Conservation (phyloP, 2,329 filamentous ascomycete genomes). For the Aphanoascus verrucosus region DNA sequence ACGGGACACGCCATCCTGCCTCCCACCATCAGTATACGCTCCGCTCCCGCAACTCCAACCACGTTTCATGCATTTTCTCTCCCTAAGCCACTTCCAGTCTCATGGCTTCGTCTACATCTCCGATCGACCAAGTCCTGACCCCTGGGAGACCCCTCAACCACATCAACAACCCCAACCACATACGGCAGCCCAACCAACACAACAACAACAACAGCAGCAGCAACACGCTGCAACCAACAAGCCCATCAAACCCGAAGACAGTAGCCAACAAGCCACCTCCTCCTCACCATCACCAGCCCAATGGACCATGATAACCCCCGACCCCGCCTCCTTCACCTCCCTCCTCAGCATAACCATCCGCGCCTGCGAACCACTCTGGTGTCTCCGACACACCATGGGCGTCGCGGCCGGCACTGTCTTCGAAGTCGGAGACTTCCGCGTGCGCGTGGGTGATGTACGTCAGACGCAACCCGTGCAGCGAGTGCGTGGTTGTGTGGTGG, state of each 20-base stretch:
- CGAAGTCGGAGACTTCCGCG: conserved; percentile 35
- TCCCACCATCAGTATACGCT: conserved; percentile 26
- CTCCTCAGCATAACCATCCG: conserved; percentile 34
- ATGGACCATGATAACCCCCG: conserved; percentile 34
- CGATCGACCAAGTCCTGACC: conserved; percentile 17
- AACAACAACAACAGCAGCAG: conserved; percentile 10
- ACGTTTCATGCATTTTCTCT: conserved; percentile 36
- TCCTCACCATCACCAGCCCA: neutral
- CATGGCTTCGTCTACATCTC: conserved; percentile 36
- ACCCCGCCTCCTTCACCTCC: conserved; percentile 25
- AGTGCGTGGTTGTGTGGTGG: conserved; percentile 35
- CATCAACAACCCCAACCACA: neutral
- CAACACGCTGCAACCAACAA: conserved; percentile 2
- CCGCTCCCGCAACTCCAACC: conserved; percentile 24
- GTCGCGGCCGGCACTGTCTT: conserved; percentile 31
- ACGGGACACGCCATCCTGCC: conserved; percentile 33
- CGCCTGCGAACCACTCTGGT: conserved; percentile 36
- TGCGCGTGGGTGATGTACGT: conserved; percentile 35
- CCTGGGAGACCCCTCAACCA: conserved; percentile 11
- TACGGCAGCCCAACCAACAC: neutral
- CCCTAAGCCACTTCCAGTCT: conserved; percentile 30
- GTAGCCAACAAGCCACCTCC: neutral
- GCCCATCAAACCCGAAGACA: neutral
- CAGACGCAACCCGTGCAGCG: conserved; percentile 31
- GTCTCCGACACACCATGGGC: conserved; percentile 30